These are phyloP conservation scores for Simmondsia chinensis DNA, from an alignment of 148 eudicot species.

Conservation along the genomic window DNA sequence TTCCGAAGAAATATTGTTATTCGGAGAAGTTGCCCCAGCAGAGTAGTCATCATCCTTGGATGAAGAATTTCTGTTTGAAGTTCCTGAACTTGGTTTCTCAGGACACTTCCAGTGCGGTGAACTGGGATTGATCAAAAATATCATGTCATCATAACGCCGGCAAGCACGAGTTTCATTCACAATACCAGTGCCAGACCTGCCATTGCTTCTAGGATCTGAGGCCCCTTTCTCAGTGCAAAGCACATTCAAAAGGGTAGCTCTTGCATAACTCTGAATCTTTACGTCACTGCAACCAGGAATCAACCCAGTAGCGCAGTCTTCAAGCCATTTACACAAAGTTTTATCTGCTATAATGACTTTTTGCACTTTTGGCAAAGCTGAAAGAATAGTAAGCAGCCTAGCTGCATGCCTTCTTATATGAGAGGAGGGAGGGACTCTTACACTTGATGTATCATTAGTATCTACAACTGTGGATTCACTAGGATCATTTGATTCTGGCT, in stretches of 20 bases:
- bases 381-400: constrained; percentile 67
- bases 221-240: constrained; percentile 34
- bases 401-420: constrained; percentile 93
- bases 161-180: constrained; percentile 27
- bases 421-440: constrained; percentile 73
- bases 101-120: constrained; percentile 81
- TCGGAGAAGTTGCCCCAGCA: constrained; percentile 5
- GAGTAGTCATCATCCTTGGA: constrained; percentile 2
- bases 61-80: neutral
- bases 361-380: constrained; percentile 79
- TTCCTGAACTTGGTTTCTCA: constrained; percentile 15
- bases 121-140: constrained; percentile 80
- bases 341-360: constrained; percentile 50
- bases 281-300: constrained; percentile 79
- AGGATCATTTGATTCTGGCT: constrained; percentile 28
- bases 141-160: constrained; percentile 62
- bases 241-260: constrained; percentile 71
- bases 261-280: constrained; percentile 85
- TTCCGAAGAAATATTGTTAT: constrained; percentile 1
- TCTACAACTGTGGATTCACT: constrained; percentile 37
- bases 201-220: constrained; percentile 21
- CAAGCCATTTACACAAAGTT: constrained; percentile 84
- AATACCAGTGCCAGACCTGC: constrained; percentile 20
- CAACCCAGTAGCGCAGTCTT: constrained; percentile 93
- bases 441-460: constrained; percentile 41